Base-by-base conservation (phyloP, 805 yeast genomes). In the Starmerella scarabaei region DNA sequence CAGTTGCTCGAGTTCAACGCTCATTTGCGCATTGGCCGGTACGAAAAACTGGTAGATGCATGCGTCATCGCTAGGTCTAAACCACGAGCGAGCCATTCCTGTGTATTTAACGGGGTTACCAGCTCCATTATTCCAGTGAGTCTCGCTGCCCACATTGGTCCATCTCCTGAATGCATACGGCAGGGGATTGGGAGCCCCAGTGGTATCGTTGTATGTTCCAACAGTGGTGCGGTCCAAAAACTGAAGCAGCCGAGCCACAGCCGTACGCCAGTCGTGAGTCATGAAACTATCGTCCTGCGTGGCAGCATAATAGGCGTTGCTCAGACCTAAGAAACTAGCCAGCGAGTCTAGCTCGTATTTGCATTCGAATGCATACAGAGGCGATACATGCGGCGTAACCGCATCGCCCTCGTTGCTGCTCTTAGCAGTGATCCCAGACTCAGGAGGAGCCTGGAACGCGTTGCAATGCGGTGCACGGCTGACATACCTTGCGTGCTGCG, bases 31-130 rank as follows among this genome's bases (percentile, higher is more conserved):
- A 55, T 84, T 84, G 2, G 84, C 94, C 1, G 94, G 94, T 33
- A 85, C 71, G 55, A 84, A 80, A 43, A 77, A 74, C 57, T 81
- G 93, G 45, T 69, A 69, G n/a, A 76, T 72, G 30, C 84, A 73
- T 1, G 93, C 83, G 59, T 83, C 94, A 57, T 83, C 94, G 16
- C 88, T 77, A 7, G 94, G 94, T 50, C 94, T 63, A 56, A 83
- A 83, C 0, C 93, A 86, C 4, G 86, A 77, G 36, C 93, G 65
- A n/a, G 82, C 63, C 45, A 83, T 62, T 0, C 88, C 85, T 0
- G 82, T 76, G 29, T 69, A 72, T 40, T 54, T 68, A 1, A 80
- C 86, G 0, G 95, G 95, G 53, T 82, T 80, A 1, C 95, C 95
- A 1, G 71, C 69, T 1, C 95, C 95, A 1, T 71, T 71, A 34